Evolutionary conservation across 179 eudicot genomes (phyloP), one percentile per base, ranked within the genome.

Genomic region (Gypsophila paniculata): DNA sequence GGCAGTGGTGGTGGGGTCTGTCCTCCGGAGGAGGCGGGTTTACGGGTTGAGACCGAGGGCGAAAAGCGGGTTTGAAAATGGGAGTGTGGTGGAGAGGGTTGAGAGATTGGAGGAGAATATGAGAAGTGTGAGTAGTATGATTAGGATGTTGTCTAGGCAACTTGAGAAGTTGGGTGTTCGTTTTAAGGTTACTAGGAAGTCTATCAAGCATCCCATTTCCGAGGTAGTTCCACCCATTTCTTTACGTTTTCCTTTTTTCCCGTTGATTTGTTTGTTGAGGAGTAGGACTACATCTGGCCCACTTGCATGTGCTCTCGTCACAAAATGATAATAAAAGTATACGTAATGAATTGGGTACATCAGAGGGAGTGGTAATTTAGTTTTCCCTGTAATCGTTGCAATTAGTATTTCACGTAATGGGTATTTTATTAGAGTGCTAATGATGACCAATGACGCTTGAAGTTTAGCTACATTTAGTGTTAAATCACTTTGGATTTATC

Each of bases 121-220:
- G 65, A 78, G 75, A 61, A 88, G 86, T 73, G 84, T 87, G 3
- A 82, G 79, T 9, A 82, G 82, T 0, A 74, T 94, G 26, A 71
- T 90, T 48, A 74, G 86, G 83, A 84, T 85, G 78, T 42, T 91
- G 74, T 87, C 97, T 18, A 88, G 93, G 83, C 96, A 90, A 82
- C 85, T 94, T 76, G 99, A 90, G 87, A 94, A 94, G 79, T 77
- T 94, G 67, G 99, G 97, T 73, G 77, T 88, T 83, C 87, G 99
- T 79, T 90, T 94, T 81, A 82, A 93, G 70, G 88, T 92, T 58
- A 82, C 86, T 4, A 82, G 93, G 86, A 90, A 84, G 71, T 26
- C 91, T 61, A 63, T 92, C 78, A 92, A 88, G 75, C 93, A 90
- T 15, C 97, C 99, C 36, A 90, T 95, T 75, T 77, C 91, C 61